These are phyloP conservation scores for Aspergillus jensenii DNA, from an alignment of 2,329 filamentous ascomycete genomes.

Conservation along the genomic window DNA sequence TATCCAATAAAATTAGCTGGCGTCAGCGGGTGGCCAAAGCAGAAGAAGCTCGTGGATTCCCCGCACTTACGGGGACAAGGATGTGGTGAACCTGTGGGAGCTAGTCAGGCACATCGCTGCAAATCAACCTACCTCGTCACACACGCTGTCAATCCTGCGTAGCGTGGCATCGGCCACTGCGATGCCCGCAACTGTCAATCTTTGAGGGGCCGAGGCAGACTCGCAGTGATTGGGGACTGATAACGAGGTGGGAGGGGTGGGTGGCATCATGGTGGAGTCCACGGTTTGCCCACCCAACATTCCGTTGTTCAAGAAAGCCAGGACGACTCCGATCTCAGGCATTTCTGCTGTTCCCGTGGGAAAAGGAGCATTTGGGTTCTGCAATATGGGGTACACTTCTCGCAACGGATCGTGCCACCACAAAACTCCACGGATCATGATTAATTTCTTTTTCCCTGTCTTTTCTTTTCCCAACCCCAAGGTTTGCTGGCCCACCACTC, in stretches of 20 bases:
- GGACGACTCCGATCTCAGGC: background rate
- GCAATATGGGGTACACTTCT: constrained; percentile 5
- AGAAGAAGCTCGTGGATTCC: constrained; percentile 9
- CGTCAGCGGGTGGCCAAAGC: background rate
- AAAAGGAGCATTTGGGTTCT: constrained; percentile 14
- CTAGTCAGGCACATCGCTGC: constrained; percentile 15
- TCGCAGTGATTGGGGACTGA: constrained; percentile 5
- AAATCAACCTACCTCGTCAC: constrained; percentile 10
- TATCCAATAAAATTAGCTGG: background rate
- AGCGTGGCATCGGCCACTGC: constrained; percentile 13
- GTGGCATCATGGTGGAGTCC: constrained; percentile 7
- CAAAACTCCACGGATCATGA: background rate
- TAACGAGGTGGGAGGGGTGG: constrained; percentile 4
- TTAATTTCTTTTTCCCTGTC: background rate
- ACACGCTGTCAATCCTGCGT: constrained; percentile 6
- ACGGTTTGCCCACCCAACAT: background rate
- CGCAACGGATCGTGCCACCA: constrained; percentile 7
- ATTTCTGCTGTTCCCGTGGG: background rate
- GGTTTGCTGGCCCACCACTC: background rate
- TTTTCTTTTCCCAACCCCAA: background rate
- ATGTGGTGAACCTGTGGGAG: constrained; percentile 13
- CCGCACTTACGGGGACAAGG: constrained; percentile 11
- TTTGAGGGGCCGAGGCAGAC: background rate
- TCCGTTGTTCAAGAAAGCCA: background rate
- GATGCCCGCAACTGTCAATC: background rate